Evolutionary conservation across 345 rosid species (phyloP), one percentile per base, ranked within the genome.

Genomic region (Corchorus olitorius): DNA sequence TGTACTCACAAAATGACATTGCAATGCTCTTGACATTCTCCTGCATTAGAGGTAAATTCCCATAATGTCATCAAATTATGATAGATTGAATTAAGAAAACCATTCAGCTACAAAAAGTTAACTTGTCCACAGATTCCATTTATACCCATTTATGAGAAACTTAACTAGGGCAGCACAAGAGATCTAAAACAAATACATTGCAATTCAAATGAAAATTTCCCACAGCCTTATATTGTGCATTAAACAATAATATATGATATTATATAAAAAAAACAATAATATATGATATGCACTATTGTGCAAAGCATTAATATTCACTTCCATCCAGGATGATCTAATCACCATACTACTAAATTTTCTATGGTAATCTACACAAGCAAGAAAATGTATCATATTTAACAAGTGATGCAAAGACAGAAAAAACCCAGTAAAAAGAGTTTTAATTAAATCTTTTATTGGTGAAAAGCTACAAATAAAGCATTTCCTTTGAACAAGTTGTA

Each of bases 11-110:
- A 54, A 81, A 60, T 39, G 49, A 39, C 70, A 59, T 37, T 64
- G 75, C 64, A 45, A 53, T 60, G 49, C 27, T 70, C 73, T 71
- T 72, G 70, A 73, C 72, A 66, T 73, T 52, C 48, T 67, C 80
- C 83, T 81, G 78, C 73, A 55, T 43, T 65, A 6, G 53, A 75
- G 54, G 54, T 53, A 73, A 56, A 33, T 71, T 71, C 6, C 63
- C 62, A 54, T 11, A 71, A 54, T 10, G 16, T 70, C 60, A 70
- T 52, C 61, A 70, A 52, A 52, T 52, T 16, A 9, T 50, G 22
- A 68, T n/a, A n/a, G n/a, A n/a, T n/a, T n/a, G n/a, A n/a, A 35
- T 63, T 35, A 45, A 63, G 48, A 65, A 37, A 65, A 41, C 20
- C 16, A 65, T 39, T 17, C 68, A 17, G 14, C 12, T 55, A 17